phyloP scores from a whole-genome alignment of 2,329 filamentous ascomycete genomes.

The Huntiella abstrusa region DNA sequence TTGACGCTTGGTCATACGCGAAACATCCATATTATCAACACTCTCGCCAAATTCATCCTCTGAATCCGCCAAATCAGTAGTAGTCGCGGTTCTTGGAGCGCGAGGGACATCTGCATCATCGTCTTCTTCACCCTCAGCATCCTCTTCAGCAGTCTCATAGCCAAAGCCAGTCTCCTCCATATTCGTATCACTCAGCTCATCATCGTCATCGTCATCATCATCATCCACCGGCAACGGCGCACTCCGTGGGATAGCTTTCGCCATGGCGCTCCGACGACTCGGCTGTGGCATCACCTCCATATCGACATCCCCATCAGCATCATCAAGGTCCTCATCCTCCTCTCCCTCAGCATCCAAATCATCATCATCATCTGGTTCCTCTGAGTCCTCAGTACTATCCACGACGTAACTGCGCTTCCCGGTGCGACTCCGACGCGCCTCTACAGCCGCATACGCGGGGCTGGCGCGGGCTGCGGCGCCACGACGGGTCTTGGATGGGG shows the following conservation, averaged over 20 bases:
- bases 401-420: conserved; percentile 42
- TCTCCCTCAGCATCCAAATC: conserved; percentile 17
- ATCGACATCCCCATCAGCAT: conserved; percentile 21
- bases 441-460: conserved; percentile 19
- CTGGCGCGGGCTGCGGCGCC: not conserved
- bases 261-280: conserved; percentile 13
- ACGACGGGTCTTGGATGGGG: conserved; percentile 24
- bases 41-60: conserved; percentile 26
- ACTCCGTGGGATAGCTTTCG: conserved; percentile 15
- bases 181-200: conserved; percentile 39
- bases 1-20: conserved; percentile 43
- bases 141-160: conserved; percentile 29
- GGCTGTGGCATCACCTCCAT: conserved; percentile 22
- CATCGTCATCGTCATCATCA: conserved; percentile 32
- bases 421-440: conserved; percentile 33
- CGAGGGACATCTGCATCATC: conserved; percentile 17
- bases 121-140: conserved; percentile 27
- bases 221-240: conserved; percentile 13
- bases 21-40: conserved; percentile 32
- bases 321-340: conserved; percentile 19
- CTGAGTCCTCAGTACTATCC: conserved; percentile 32
- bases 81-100: too few species aligned
- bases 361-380: conserved; percentile 23
- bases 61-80: conserved; percentile 19
- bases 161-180: conserved; percentile 21